Evolutionary conservation across 495 filamentous ascomycete genomes (phyloP), one percentile per base, ranked within the genome.

Genomic region (Terfezia claveryi): DNA sequence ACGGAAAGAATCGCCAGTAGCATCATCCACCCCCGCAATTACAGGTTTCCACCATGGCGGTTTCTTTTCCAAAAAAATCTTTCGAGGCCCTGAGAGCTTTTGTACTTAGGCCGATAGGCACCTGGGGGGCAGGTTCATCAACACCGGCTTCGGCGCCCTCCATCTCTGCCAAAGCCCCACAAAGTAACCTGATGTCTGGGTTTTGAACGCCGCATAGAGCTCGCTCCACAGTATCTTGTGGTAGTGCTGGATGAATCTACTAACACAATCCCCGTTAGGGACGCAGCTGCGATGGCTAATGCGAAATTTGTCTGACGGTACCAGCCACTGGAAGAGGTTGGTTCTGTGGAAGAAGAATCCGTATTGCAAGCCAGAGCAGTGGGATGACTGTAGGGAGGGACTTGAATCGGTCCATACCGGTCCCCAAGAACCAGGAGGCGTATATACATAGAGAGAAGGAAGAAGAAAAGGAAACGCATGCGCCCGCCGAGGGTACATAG

Each of bases 391-490:
- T 11, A 41, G 27, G 36, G 49, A 62, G 50, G 16, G 20, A 17
- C 11, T 23, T 37, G 36, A 57, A 46, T 0, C 14, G 12, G 17
- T 64, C 52, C 10, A 64, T 37, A 2, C 57, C 62, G 1, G 41
- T 46, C 20, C 56, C 63, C 62, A 57, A 63, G 61, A 60, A 63
- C 56, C 53, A 64, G 16, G 55, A 41, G 1, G 57, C 51, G 53
- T 63, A n/a, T n/a, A n/a, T n/a, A 64, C 10, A 50, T 46, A 2
- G 57, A 53, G 41, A 63, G 57, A 10, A 55, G 57, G 37, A 53
- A 64, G 51, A 63, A 64, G 16, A 64, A 23, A 20, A 64, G 56
- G 38, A 64, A 64, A 10, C 61, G 62, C 49, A 64, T 55, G 14
- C 60, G 55, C 11, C 62, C 61, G 38, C 62, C 62, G 61, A 57